Conservation (phyloP, 495 filamentous ascomycete species). For the Aspergillus egyptiacus region DNA sequence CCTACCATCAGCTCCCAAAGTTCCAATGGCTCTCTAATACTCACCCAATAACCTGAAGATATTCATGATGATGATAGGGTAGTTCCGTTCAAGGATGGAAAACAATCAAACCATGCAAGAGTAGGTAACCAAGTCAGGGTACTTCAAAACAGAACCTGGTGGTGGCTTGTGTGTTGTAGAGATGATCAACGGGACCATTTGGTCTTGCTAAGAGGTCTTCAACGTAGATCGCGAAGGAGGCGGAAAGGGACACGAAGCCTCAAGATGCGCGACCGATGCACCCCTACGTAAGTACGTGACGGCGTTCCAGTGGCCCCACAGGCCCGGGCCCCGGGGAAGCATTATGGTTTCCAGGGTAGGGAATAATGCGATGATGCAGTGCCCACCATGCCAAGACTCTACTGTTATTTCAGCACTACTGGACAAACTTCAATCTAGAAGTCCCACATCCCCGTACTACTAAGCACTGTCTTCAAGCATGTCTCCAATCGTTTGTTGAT, state of each 20-base stretch:
- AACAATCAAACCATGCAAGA: background rate
- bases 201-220: too few species aligned
- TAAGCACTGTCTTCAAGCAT: too few species aligned
- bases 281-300: conserved; percentile 11
- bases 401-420: too few species aligned
- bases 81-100: background rate
- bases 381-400: too few species aligned
- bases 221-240: too few species aligned
- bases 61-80: conserved; percentile 60
- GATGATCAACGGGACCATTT: too few species aligned
- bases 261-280: conserved; percentile 14
- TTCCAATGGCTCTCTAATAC: conserved; percentile 16
- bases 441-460: too few species aligned
- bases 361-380: too few species aligned
- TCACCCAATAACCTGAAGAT: conserved; percentile 80
- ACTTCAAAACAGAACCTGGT: background rate
- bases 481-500: background rate
- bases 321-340: too few species aligned
- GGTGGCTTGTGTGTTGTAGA: background rate
- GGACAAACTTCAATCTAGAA: too few species aligned
- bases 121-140: background rate
- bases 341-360: too few species aligned
- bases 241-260: conserved; percentile 24
- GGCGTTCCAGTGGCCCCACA: too few species aligned
- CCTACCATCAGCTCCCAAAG: background rate